These are phyloP conservation scores for Phylloporus sp. DNA, from an alignment of 768 basidiomycete species.

Conservation along the genomic window DNA sequence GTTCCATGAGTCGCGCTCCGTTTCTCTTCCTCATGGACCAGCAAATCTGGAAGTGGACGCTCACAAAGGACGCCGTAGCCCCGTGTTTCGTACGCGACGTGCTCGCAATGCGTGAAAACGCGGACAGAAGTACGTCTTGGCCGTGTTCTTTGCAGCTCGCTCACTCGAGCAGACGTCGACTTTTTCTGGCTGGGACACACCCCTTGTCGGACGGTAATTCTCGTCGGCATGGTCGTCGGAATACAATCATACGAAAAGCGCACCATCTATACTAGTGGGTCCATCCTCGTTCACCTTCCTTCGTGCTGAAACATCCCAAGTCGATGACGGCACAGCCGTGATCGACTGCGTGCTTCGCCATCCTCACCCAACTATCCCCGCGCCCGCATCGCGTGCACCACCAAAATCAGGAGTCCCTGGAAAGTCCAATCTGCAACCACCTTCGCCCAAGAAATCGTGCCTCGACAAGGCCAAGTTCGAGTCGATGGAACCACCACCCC, in stretches of 20 bases:
- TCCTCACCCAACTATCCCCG: conserved; percentile 26
- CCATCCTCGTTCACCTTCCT: background rate
- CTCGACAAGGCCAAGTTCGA: conserved; percentile 4
- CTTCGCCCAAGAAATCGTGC: conserved; percentile 16
- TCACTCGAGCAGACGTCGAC: conserved; percentile 39
- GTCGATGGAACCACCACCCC: conserved; percentile 25
- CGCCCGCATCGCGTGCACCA: conserved; percentile 4
- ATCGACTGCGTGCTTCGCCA: conserved; percentile 59
- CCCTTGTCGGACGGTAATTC: conserved; percentile 59
- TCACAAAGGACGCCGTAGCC: conserved; percentile 50
- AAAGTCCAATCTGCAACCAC: background rate
- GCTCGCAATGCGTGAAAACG: conserved; percentile 39
- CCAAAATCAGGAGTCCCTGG: conserved; percentile 6
- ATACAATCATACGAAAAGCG: conserved; percentile 55
- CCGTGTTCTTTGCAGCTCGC: background rate
- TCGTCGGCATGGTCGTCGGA: conserved; percentile 64
- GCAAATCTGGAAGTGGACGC: conserved; percentile 46
- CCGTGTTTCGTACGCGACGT: conserved; percentile 54
- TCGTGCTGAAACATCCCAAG: conserved; percentile 31
- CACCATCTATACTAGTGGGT: conserved; percentile 52
- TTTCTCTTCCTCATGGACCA: conserved; percentile 6
- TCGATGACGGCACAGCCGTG: conserved; percentile 74
- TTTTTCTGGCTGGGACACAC: conserved; percentile 69
- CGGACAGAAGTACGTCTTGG: conserved; percentile 26
- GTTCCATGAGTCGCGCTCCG: background rate